Base-by-base conservation (phyloP, 2,329 filamentous ascomycete species). In the Arthrinium puccinioides region DNA sequence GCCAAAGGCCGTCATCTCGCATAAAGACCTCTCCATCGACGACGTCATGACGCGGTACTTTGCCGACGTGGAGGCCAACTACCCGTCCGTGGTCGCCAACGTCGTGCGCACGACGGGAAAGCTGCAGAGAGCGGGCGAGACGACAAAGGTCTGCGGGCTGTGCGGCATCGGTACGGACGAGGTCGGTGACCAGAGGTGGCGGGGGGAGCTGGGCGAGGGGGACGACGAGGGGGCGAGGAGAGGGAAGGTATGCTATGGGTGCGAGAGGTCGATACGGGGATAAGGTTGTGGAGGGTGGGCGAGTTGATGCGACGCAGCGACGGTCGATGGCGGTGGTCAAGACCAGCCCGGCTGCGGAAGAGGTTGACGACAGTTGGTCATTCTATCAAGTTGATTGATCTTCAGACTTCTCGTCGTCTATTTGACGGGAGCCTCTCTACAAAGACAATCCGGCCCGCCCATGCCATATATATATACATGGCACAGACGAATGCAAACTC, bases 61-160 rank as follows among this genome's bases (percentile, higher is more conserved):
- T 53, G 76, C 79, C 47, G 82, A 79, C 27, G 87, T 95, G 13
- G 89, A 95, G 56, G 76, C 79, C 46, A 84, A 83, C 41, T 96
- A 94, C 53, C 86, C 89, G 4, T 87, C 85, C 38, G 87, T 97
- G 39, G 89, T 98, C 47, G 84, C 89, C 21, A 98, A 98, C 56
- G 92, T 98, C 9, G 90, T 96, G 5, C 79, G 87, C 44, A 98
- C 90, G 23, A 82, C 85, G n/a, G 82, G 79, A 36, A 95, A 94
- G 61, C 70, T 97, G 27, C 68, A 79, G 31, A 63, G 76, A 19
- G 56, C 66, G 1, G 49, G 64, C 16, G 49, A 49, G 47, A 44
- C 2, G 57, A 56, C 52, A 50, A 20, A 13, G 30, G 39, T 50
- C n/a, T 94, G 87, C 51, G 70, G 72, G 23, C 57, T 90, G 8